Evolutionary conservation across 2,329 filamentous ascomycete species (phyloP).

Genomic region (Beauveria asiatica): DNA sequence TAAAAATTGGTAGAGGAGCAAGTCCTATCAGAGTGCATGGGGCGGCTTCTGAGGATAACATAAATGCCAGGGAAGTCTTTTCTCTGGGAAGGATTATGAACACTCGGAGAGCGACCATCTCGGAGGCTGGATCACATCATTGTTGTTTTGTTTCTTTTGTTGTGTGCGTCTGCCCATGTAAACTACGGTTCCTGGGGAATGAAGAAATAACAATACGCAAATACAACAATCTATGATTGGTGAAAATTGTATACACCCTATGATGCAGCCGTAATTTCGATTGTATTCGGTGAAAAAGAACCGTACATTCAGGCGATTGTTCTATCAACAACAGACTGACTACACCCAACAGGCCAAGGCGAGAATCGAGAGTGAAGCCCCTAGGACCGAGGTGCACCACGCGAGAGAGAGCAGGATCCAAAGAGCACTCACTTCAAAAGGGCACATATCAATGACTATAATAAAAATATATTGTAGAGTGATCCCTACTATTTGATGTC

Average conservation of each 20-base stretch:
- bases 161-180: slow-evolving; percentile 3
- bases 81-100: background rate
- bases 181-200: slow-evolving; percentile 8
- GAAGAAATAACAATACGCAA: background rate
- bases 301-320: too few species aligned
- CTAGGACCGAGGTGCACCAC: too few species aligned
- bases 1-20: background rate
- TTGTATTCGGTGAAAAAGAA: too few species aligned
- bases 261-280: background rate
- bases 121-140: background rate
- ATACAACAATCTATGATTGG: background rate
- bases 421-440: background rate
- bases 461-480: background rate
- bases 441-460: too few species aligned
- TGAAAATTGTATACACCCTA: background rate
- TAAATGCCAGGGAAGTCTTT: background rate
- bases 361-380: too few species aligned
- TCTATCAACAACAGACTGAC: too few species aligned
- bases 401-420: too few species aligned
- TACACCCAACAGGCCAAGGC: too few species aligned
- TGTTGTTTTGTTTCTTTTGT: slow-evolving; percentile 7
- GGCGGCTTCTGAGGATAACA: background rate
- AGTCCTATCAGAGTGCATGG: background rate
- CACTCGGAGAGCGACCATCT: background rate
- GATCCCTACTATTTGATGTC: background rate